phyloP scores from a whole-genome alignment of 2,329 filamentous ascomycete genomes.

The Cladophialophora immunda region DNA sequence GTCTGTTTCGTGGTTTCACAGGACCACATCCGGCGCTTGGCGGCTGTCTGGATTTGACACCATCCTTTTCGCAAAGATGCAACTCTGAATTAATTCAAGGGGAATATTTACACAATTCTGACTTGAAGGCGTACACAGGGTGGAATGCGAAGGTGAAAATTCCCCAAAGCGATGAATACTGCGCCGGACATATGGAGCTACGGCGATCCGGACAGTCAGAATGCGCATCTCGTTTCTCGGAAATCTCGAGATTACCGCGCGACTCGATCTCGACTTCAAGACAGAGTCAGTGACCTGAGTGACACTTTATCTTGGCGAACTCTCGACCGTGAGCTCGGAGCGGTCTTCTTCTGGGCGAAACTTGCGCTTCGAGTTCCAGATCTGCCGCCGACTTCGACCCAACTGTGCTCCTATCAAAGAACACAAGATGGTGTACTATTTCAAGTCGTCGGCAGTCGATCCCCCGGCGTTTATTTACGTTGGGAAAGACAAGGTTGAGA shows the following conservation, averaged over 20 bases:
- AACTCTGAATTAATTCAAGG: not conserved
- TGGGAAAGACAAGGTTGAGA: constrained; percentile 99
- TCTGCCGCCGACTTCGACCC: not conserved
- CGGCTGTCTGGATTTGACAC: not conserved
- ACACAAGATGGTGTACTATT: constrained; percentile 87
- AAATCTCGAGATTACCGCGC: not conserved
- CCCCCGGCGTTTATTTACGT: constrained; percentile 92
- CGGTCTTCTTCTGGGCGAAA: not conserved
- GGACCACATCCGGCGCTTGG: too few species aligned
- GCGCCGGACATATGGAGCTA: not conserved
- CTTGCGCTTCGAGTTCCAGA: not conserved
- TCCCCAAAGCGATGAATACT: not conserved
- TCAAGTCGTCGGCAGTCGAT: constrained; percentile 82
- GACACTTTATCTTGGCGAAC: not conserved
- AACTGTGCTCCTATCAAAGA: not conserved
- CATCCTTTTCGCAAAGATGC: not conserved
- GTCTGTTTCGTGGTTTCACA: not conserved
- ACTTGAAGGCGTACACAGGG: not conserved
- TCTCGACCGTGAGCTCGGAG: not conserved
- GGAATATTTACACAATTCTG: too few species aligned
- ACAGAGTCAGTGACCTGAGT: not conserved
- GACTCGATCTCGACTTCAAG: not conserved
- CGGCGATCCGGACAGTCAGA: not conserved
- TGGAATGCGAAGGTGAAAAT: not conserved
- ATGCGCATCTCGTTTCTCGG: not conserved